Evolutionary conservation across 2,329 filamentous ascomycete genomes (phyloP), one percentile per base, ranked within the genome.

Genomic region (Colletotrichum shisoi): DNA sequence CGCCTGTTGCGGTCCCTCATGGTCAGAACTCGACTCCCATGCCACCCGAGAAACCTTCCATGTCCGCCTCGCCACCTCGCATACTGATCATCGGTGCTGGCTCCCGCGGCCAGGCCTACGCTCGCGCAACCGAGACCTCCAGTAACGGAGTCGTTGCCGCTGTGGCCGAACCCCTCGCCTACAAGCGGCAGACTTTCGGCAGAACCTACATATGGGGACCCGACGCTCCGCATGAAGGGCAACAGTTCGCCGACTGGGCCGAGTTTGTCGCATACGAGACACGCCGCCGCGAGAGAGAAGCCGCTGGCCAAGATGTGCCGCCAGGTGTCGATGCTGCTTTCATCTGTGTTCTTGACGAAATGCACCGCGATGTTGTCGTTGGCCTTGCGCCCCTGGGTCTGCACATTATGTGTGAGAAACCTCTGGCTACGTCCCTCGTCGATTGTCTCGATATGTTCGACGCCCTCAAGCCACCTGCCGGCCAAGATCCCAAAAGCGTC

Each of bases 361-460:
- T 92, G 80, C 95, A 99, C 77, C 88, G 88, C 57, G 89, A 93
- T 63, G 92, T 94, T 54, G 85, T 97, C 24, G 84, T 89, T 49
- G 91, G 87, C 1, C 83, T 97, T 59, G 89, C 91, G 1, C 86
- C 86, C 13, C 79, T 89, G 81, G 75, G 85, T 2, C 80, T 97
- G 54, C 93, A 97, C 76, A 88, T 98, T 70, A 91, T 97, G 83
- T 96, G 93, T 76, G 95, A 99, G 82, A 99, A 99, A 79, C 95
- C 95, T 2, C 80, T 99, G 61, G 92, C 93, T 0, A 93, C 92
- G 24, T 90, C 87, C 0, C 80, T 98, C 34, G 77, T 84, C 19
- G 93, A 95, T 72, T 97, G 93, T 74, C 80, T 97, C 42, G 83
- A 82, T 49, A 94, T 96, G 73, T 92, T 88, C 76, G 79, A 79